Evolutionary conservation across 2,329 filamentous ascomycete genomes (phyloP).

Genomic region (Biscogniauxia marginata): DNA sequence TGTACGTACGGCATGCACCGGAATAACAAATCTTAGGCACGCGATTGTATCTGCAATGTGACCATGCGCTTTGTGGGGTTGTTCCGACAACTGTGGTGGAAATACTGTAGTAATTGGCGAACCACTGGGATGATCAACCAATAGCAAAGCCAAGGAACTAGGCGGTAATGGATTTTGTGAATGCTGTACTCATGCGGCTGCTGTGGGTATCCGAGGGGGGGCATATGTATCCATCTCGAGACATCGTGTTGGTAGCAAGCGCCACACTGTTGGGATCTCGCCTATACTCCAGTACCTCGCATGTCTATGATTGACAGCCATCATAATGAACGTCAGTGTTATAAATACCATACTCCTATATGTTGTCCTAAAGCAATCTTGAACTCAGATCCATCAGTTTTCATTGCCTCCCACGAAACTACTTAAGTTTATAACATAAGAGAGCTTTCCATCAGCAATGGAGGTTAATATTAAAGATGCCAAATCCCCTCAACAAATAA

Average conservation of each 20-base stretch:
- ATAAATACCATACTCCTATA: not conserved
- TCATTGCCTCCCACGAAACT: not conserved
- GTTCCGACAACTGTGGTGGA: not conserved
- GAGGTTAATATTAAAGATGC: not conserved
- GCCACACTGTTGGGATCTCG: not conserved
- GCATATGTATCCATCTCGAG: not conserved
- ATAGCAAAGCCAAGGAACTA: not conserved
- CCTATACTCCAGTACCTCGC: not conserved
- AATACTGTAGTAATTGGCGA: not conserved
- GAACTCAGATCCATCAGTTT: not conserved
- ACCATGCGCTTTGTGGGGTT: not conserved
- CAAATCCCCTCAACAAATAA: not conserved
- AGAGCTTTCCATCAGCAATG: not conserved
- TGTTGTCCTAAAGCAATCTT: not conserved
- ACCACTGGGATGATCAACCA: not conserved
- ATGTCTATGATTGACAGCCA: not conserved
- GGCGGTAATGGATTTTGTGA: not conserved
- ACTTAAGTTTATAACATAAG: not conserved
- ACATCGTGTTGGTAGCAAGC: not conserved
- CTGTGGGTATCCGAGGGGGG: not conserved
- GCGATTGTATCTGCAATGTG: not conserved
- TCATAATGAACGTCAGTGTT: not conserved
- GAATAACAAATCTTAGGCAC: not conserved
- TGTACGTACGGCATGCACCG: not conserved
- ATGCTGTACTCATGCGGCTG: not conserved